A percentile compares a stretch with the other conserved stretches of the same genome.
These are phyloP conservation scores for Salinomyces thailandicus DNA, from an alignment of 2,329 filamentous ascomycete species.

Conservation along the genomic window DNA sequence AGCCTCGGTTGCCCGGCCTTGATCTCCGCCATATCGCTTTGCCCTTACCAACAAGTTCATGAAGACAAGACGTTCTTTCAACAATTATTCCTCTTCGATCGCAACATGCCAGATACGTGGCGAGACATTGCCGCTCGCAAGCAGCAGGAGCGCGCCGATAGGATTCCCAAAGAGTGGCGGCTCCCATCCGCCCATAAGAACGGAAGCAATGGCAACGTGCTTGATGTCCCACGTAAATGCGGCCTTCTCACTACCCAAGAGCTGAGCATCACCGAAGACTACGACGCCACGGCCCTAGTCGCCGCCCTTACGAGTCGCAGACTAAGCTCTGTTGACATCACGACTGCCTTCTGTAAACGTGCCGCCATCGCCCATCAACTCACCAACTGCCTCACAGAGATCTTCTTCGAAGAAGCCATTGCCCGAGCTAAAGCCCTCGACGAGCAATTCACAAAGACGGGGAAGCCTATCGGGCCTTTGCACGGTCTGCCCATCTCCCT, in stretches of 20 bases:
- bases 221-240: constrained; percentile 42
- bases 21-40: too few species aligned
- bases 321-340: constrained; percentile 29
- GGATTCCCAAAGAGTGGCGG: constrained; percentile 38
- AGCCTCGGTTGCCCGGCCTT: too few species aligned
- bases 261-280: constrained; percentile 45
- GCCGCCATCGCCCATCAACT: constrained; percentile 38
- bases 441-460: constrained; percentile 25
- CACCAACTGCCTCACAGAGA: constrained; percentile 25
- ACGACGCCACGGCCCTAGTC: constrained; percentile 35
- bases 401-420: constrained; percentile 29
- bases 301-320: constrained; percentile 26
- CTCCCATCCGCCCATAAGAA: constrained; percentile 20
- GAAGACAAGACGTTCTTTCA: too few species aligned
- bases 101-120: constrained; percentile 28
- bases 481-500: constrained; percentile 32
- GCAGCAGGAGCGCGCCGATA: constrained; percentile 30
- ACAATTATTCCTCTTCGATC: not conserved
- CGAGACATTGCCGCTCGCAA: constrained; percentile 33
- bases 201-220: constrained; percentile 27
- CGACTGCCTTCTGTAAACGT: constrained; percentile 36
- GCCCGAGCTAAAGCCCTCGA: constrained; percentile 32
- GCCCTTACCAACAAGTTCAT: too few species aligned
- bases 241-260: constrained; percentile 43
- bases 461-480: constrained; percentile 33